Evolutionary conservation across 1,284 basidiomycete genomes (phyloP), one percentile per base, ranked within the genome.

Genomic region (Leccinum griseonigrum): DNA sequence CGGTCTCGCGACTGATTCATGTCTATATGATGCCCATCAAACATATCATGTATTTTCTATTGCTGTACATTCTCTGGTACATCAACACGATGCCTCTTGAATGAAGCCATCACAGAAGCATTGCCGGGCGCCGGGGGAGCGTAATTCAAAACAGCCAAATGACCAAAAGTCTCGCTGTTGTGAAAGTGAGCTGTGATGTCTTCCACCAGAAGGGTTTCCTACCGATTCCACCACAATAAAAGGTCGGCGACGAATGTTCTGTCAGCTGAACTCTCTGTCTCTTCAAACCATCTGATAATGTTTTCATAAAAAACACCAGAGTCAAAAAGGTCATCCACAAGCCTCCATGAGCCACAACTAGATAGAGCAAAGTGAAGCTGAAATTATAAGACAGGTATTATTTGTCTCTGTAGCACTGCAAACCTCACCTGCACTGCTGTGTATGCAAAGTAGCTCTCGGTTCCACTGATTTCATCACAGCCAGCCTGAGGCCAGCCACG

Each of bases 351-450:
- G 4, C 48, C 48, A 14, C 48, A 51, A 29, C 14, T 29, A 28
- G 28, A 51, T 6, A 51, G 26, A 51, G 48, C 48, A 51, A 51
- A 51, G 29, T 7, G 48, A 28, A 29, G 48, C 48, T 51, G 8
- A 48, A 18, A 22, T 22, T 4, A 5, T 48, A 48, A 26, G 4
- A 40, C 22, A 40, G 14, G 46, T 48, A 26, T 11, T 26, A 4
- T 48, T 26, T 4, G n/a, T 48, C n/a, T 48, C 22, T 9, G 8
- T 28, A 7, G 48, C 11, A 2, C 28, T 51, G 26, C 48, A 9
- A 50, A 36, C 9, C 40, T 54, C 10, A 66, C 63, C 57, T 67
- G 66, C 0, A 67, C 65, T n/a, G 60, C 65, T 1, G 26, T 38
- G 14, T 66, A 67, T 1, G 60, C 48, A 4, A 67, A 22, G 22